These are phyloP conservation scores for Hyaloperonospora brassicae DNA, from an alignment of 352 stramenopile genomes.

Conservation along the genomic window DNA sequence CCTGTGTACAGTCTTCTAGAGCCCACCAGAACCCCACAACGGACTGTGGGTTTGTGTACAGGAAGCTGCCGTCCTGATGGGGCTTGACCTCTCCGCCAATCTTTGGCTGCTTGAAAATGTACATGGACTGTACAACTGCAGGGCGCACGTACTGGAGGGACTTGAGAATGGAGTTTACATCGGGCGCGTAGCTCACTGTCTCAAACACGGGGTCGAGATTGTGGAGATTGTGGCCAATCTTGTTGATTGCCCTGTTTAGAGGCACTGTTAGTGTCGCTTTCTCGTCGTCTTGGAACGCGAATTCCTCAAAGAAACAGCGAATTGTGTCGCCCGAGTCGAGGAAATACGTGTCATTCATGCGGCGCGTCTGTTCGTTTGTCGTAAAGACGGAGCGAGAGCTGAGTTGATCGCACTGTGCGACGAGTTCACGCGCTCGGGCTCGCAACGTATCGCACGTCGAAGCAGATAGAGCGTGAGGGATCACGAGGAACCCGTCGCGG, in stretches of 20 bases:
- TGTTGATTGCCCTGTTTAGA: constrained; percentile 86
- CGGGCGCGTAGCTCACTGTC: constrained; percentile 68
- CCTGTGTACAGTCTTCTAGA: constrained; percentile 90
- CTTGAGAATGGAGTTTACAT: constrained; percentile 66
- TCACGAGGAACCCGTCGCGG: constrained; percentile 59
- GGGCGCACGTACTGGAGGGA: constrained; percentile 86
- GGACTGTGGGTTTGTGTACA: constrained; percentile 93
- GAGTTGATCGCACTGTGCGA: constrained; percentile 52
- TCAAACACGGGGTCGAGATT: constrained; percentile 82
- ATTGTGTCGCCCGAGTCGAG: constrained; percentile 87
- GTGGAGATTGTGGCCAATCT: constrained; percentile 94
- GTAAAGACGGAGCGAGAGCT: constrained; percentile 75
- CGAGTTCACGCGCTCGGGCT: constrained; percentile 39
- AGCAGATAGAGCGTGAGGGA: constrained; percentile 33
- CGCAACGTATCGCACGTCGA: constrained; percentile 50
- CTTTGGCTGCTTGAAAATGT: constrained; percentile 94
- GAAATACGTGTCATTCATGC: constrained; percentile 91
- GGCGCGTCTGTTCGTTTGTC: constrained; percentile 71
- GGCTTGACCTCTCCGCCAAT: constrained; percentile 90
- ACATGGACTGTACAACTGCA: constrained; percentile 92
- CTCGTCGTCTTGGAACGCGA: constrained; percentile 48
- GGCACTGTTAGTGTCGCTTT: constrained; percentile 60
- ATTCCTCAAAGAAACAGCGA: constrained; percentile 92
- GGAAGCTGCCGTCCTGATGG: constrained; percentile 96
- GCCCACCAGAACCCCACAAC: constrained; percentile 94